phyloP scores from a whole-genome alignment of 129 eudicot genomes.

The Tagetes patula region DNA sequence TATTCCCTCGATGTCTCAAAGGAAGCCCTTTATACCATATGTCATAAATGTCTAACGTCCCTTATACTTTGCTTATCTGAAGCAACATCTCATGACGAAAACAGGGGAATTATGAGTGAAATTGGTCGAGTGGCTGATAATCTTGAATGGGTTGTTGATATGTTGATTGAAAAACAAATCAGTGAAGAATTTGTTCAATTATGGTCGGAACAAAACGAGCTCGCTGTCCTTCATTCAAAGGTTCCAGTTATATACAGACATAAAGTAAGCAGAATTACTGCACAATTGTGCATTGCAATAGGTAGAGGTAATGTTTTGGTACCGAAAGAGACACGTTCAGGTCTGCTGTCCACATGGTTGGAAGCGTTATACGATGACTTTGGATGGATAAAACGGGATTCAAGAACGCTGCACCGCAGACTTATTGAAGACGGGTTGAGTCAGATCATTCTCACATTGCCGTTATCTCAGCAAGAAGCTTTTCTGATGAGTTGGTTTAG shows the following conservation, averaged over 20 bases:
- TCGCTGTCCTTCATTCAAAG: conserved; percentile 70
- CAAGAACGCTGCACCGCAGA: conserved; percentile 59
- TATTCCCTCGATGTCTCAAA: conserved; percentile 48
- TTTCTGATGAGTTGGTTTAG: conserved; percentile 82
- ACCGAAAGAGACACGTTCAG: conserved; percentile 61
- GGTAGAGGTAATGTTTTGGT: conserved; percentile 78
- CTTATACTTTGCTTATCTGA: conserved; percentile 72
- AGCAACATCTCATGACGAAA: conserved; percentile 64
- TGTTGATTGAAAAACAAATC: conserved; percentile 58
- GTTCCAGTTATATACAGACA: conserved; percentile 83
- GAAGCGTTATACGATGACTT: conserved; percentile 89
- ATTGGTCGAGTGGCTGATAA: conserved; percentile 93
- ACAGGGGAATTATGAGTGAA: conserved; percentile 61
- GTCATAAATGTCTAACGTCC: conserved; percentile 79
- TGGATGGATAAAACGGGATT: conserved; percentile 77
- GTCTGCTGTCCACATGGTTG: conserved; percentile 84
- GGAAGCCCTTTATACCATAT: conserved; percentile 63
- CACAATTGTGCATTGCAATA: conserved; percentile 75
- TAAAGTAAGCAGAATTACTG: conserved; percentile 84
- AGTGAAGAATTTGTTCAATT: conserved; percentile 74
- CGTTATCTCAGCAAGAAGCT: conserved; percentile 63
- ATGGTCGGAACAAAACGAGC: conserved; percentile 92
- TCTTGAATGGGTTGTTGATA: conserved; percentile 83
- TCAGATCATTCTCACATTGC: conserved; percentile 74
- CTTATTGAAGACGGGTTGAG: conserved; percentile 76